These are phyloP conservation scores for Aspergillus ustus DNA, from an alignment of 2,329 filamentous ascomycete genomes.

Conservation along the genomic window DNA sequence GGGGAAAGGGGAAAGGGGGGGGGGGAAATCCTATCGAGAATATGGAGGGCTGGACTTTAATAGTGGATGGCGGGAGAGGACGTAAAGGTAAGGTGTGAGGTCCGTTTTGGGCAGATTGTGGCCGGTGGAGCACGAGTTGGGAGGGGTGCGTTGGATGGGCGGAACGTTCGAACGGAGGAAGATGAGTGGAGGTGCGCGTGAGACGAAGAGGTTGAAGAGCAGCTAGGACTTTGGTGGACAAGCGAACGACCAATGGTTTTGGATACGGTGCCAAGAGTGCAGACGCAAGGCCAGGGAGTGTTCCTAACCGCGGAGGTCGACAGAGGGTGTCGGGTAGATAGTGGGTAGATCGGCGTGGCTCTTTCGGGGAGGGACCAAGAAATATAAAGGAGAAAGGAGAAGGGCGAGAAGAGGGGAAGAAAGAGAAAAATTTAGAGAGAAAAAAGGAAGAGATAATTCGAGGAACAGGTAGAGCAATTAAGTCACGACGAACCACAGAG, in stretches of 20 bases:
- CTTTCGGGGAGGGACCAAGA: conserved; percentile 14
- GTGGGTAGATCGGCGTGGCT: conserved; percentile 11
- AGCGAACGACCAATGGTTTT: conserved; percentile 32
- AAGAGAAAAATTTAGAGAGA: conserved; percentile 15
- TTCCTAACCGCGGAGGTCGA: conserved; percentile 11
- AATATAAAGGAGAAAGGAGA: conserved; percentile 21
- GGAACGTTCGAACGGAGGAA: conserved; percentile 41
- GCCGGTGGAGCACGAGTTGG: conserved; percentile 38
- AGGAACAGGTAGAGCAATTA: conserved; percentile 21
- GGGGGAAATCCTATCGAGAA: conserved; percentile 43
- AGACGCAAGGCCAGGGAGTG: conserved; percentile 27
- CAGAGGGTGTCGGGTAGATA: conserved; percentile 11
- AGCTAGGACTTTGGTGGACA: conserved; percentile 23
- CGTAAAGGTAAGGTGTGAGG: conserved; percentile 46
- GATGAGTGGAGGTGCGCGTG: conserved; percentile 36
- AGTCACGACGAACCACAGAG: conserved; percentile 21
- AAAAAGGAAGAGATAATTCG: conserved; percentile 20
- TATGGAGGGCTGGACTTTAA: conserved; percentile 51
- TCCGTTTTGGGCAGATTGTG: conserved; percentile 59
- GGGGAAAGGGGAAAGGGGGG: conserved; percentile 22
- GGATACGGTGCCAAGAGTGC: conserved; percentile 36
- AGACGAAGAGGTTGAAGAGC: conserved; percentile 41
- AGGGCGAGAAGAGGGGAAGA: conserved; percentile 13
- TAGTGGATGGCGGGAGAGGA: conserved; percentile 49
- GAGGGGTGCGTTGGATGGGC: conserved; percentile 39